These are phyloP conservation scores for Sclerotinia trifoliorum DNA, from an alignment of 2,329 filamentous ascomycete genomes.

Conservation along the genomic window DNA sequence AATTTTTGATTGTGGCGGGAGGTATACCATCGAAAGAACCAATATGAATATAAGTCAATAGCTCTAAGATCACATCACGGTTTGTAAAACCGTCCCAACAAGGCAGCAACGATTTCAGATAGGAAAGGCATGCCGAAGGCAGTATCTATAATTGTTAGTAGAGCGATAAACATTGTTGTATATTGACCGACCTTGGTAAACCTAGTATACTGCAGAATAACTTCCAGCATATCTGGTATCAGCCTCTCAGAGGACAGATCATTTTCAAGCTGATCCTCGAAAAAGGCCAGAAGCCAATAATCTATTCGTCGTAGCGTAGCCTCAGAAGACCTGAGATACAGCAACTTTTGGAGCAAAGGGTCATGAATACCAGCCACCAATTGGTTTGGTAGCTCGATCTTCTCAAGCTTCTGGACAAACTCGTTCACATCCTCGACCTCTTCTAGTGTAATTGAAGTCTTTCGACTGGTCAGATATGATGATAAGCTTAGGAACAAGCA, in stretches of 20 bases:
- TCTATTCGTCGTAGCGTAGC: conserved; percentile 53
- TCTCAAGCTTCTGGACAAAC: conserved; percentile 72
- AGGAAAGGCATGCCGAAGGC: conserved; percentile 46
- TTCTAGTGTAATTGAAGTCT: conserved; percentile 67
- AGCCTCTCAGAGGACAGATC: conserved; percentile 51
- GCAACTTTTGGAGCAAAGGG: conserved; percentile 73
- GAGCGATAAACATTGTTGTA: conserved; percentile 11
- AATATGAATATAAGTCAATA: conserved; percentile 57
- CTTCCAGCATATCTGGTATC: conserved; percentile 54
- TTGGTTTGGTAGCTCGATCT: conserved; percentile 78
- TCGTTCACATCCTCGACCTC: conserved; percentile 71
- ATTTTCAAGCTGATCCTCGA: conserved; percentile 53
- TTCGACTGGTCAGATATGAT: conserved; percentile 15
- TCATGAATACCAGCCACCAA: conserved; percentile 74
- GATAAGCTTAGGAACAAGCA: not conserved
- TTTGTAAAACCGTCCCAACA: conserved; percentile 62
- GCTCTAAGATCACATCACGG: conserved; percentile 53
- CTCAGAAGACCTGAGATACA: conserved; percentile 60
- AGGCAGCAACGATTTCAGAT: conserved; percentile 52
- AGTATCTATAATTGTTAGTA: conserved; percentile 36
- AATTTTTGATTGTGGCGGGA: no score
- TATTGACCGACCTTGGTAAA: conserved; percentile 51
- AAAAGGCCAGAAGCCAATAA: conserved; percentile 57
- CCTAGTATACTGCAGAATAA: conserved; percentile 55
- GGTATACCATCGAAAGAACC: conserved; percentile 54